Evolutionary conservation across 1,284 basidiomycete species (phyloP), one percentile per base, ranked within the genome.

Genomic region (Trichosporon inkin): DNA sequence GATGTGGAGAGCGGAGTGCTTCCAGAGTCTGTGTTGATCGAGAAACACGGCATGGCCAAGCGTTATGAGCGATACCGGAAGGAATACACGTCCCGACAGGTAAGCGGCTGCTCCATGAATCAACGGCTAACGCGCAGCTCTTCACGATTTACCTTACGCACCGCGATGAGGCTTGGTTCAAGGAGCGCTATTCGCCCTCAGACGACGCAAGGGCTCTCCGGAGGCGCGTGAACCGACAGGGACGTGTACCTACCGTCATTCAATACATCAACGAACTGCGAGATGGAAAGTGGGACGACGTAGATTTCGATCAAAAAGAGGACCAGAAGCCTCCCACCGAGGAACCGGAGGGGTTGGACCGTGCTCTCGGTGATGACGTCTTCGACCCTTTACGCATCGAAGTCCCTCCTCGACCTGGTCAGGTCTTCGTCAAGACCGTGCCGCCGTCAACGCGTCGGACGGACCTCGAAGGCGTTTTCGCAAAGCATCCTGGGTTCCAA

Each of bases 41-140:
- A 68, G 84, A 88, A 60, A 87, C 91, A 74, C 34, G 75, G 73
- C 7, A 76, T 76, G 73, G 72, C 68, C 19, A 75, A 74, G 63
- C 84, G 85, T 55, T 95, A 91, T 85, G 92, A 94, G 77, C 89
- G 89, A 71, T 94, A 94, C 75, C 89, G 91, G 79, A 92, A 91
- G 75, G 88, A 90, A 58, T 93, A 92, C 72, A 81, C 86, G 58
- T 86, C 86, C 44, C 83, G 84, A 62, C 91, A 94, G 87, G 91
- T 92, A 70, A 80, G 87, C n/a, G n/a, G n/a, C 80, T 28, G 24
- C n/a, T 6, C 8, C 66, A 66, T 55, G 38, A 3, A 10, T n/a
- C 8, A 14, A 36, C 16, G 6, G 17, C 41, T 60, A 8, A 62
- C 40, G 17, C 22, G 24, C 60, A 79, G 76, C 71, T 94, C 69